Base-by-base conservation (phyloP, 2,329 filamentous ascomycete species). In the Colletotrichum coccodes region DNA sequence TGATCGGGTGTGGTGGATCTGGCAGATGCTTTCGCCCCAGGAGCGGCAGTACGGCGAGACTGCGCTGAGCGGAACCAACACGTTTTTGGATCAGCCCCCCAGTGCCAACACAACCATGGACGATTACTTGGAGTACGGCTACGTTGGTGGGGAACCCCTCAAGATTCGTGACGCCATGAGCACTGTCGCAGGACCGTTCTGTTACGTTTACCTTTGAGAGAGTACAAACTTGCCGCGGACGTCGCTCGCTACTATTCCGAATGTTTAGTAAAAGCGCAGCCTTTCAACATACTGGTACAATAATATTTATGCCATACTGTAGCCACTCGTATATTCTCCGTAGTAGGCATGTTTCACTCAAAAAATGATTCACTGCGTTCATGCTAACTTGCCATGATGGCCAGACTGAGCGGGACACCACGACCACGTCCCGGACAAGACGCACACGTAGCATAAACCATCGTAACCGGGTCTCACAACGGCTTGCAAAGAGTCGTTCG, bases 171-270 rank as follows among this genome's bases (percentile, higher is more conserved):
- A 79, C 4, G 60, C 75, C 23, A 67, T 74, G 26, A 76, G 75
- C 57, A 70, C 73, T 3, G 68, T 77, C 9, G 76, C 75, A 11
- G 76, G 75, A 4, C 74, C 74, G 2, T 71, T 74, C 47, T 79
- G 75, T 46, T 77, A 76, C 60, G 66, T 72, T 3, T 79, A 78
- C 21, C 23, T 56, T 49, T 59, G 56, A 59, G 50, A 18, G 36
- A 32, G 11, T 3, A 18, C 21, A 18, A 12, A 11, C 49, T 34
- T 52, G n/a, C 26, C 28, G 26, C 14, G 46, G 9, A 8, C 2
- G 23, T 23, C 12, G 7, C 14, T 18, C 3, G 9, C 16, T 14
- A 49, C 26, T n/a, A 18, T 28, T 11, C 3, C 16, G 3, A 9
- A 8, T 14, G 2, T 5, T 49, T 6, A 4, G 4, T 18, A 14